A percentile compares a stretch with the other conserved stretches of the same genome.
Conservation (phyloP, 441 rosid genomes). For the Pelargonium australe region DNA sequence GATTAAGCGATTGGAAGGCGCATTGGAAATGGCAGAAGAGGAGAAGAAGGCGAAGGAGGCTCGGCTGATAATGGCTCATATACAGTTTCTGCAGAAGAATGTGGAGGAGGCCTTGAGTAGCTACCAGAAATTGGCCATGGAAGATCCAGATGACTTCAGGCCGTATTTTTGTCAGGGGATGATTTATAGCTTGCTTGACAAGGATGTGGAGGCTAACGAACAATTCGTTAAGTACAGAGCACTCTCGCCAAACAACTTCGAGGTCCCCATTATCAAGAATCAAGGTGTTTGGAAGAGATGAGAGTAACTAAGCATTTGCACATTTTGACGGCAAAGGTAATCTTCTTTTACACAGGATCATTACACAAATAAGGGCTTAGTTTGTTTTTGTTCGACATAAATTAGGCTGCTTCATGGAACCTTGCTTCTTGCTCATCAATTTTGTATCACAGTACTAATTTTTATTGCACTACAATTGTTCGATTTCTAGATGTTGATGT, state of each 20-base stretch:
- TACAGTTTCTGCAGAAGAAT: constrained; percentile 74
- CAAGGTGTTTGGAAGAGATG: constrained; percentile 61
- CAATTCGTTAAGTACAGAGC: constrained; percentile 68
- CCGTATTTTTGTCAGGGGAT: constrained; percentile 78
- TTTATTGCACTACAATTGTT: not conserved
- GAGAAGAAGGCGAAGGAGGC: constrained; percentile 61
- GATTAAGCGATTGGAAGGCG: constrained; percentile 58
- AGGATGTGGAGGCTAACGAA: constrained; percentile 69
- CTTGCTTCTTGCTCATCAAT: not conserved
- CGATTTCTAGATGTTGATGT: not conserved
- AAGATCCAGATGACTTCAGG: constrained; percentile 73
- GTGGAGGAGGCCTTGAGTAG: constrained; percentile 77
- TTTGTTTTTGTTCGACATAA: not conserved
- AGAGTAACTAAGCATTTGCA: constrained; percentile 25
- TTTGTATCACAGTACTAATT: not conserved
- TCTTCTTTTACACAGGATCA: not conserved
- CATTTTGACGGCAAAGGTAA: not conserved
- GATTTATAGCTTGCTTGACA: constrained; percentile 74
- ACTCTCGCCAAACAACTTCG: constrained; percentile 66
- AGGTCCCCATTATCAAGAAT: constrained; percentile 68
- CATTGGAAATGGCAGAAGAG: constrained; percentile 49
- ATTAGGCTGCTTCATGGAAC: not conserved
- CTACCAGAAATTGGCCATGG: constrained; percentile 55
- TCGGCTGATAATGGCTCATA: constrained; percentile 76
- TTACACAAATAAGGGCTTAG: not conserved